A percentile compares a stretch with the other conserved stretches of the same genome.
These are phyloP conservation scores for Circinella minor DNA, from an alignment of 371 early-diverging fungal species.

Conservation along the genomic window DNA sequence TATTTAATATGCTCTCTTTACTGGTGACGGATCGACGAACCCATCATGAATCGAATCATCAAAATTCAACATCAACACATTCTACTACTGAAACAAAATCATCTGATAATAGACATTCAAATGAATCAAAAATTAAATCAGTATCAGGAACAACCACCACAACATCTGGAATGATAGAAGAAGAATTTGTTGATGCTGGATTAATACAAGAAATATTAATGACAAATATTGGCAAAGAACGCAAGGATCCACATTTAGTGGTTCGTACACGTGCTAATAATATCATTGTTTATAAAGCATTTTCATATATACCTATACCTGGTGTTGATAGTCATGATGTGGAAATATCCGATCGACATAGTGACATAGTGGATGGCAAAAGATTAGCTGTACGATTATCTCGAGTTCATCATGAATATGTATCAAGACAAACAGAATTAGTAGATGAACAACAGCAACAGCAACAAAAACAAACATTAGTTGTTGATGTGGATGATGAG, in stretches of 20 bases:
- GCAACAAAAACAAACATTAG: not conserved
- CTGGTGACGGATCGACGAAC: slow-evolving; percentile 55
- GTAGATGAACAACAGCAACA: slow-evolving; percentile 21
- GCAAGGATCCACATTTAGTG: slow-evolving; percentile 71
- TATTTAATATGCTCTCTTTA: slow-evolving; percentile 70
- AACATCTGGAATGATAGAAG: slow-evolving; percentile 7
- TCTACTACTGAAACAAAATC: not conserved
- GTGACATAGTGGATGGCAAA: slow-evolving; percentile 17
- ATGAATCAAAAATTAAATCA: slow-evolving; percentile 25
- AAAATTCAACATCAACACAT: slow-evolving; percentile 9
- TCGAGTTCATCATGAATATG: slow-evolving; percentile 71
- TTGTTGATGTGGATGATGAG: not conserved
- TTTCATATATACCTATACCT: slow-evolving; percentile 47
- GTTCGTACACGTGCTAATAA: slow-evolving; percentile 77
- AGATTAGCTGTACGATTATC: slow-evolving; percentile 77
- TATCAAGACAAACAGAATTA: slow-evolving; percentile 57
- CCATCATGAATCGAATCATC: not conserved
- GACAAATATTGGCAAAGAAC: slow-evolving; percentile 66
- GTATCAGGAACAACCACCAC: not conserved
- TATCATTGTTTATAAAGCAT: slow-evolving; percentile 75
- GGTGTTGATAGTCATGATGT: slow-evolving; percentile 24
- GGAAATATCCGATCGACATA: slow-evolving; percentile 11
- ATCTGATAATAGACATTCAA: not conserved
- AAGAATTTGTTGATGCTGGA: slow-evolving; percentile 34
- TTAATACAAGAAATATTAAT: slow-evolving; percentile 74